Conservation (phyloP, 2,329 filamentous ascomycete genomes). For the Aspergillus sp. region DNA sequence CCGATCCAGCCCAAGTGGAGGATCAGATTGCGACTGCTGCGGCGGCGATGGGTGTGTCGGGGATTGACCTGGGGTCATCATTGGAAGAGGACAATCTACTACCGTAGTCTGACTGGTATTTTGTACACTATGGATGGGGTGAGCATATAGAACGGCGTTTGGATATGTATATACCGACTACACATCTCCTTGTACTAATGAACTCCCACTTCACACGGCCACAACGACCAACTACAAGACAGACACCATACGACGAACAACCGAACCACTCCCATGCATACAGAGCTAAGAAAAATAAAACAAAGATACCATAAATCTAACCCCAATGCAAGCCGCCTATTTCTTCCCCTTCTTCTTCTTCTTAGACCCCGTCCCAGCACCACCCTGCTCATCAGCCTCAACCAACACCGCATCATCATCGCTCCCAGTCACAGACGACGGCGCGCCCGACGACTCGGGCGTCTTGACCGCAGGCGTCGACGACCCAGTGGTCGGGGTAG, state of each 20-base stretch:
- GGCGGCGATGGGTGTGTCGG: slow-evolving; percentile 37
- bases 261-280: neutral
- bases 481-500: slow-evolving; percentile 8
- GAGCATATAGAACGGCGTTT: neutral
- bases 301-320: neutral
- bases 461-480: slow-evolving; percentile 20
- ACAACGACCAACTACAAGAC: too few species aligned
- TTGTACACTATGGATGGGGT: neutral
- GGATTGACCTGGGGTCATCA: slow-evolving; percentile 31
- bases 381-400: slow-evolving; percentile 56
- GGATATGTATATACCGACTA: neutral
- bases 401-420: slow-evolving; percentile 78
- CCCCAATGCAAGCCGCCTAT: slow-evolving; percentile 12
- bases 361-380: slow-evolving; percentile 28
- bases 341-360: slow-evolving; percentile 52
- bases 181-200: neutral
- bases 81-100: slow-evolving; percentile 27
- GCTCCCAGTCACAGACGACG: slow-evolving; percentile 47
- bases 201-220: neutral
- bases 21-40: slow-evolving; percentile 33
- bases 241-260: neutral
- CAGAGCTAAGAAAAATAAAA: neutral
- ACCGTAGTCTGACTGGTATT: slow-evolving; percentile 10
- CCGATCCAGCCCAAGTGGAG: slow-evolving; percentile 29
- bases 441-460: slow-evolving; percentile 22